phyloP scores from a whole-genome alignment of 345 rosid genomes.

The Salix caprea region DNA sequence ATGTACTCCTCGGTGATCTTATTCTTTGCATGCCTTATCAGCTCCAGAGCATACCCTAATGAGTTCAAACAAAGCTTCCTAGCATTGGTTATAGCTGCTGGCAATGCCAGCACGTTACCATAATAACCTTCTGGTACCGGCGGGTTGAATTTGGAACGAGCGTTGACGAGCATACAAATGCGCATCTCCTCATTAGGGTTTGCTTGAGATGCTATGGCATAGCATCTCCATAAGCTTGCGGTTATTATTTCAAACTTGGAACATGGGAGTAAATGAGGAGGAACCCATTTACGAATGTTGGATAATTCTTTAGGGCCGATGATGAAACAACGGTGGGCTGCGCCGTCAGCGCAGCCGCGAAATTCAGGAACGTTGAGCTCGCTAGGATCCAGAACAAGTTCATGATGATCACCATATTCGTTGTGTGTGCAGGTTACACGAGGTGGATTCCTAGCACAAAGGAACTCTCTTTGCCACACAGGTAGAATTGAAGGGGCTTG shows the following conservation, averaged over 20 bases:
- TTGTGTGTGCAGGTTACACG: constrained; percentile 12
- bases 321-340: constrained; percentile 6
- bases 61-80: constrained; percentile 15
- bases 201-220: constrained; percentile 1
- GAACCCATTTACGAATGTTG: neutral
- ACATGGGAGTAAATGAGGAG: neutral
- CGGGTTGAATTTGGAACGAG: neutral
- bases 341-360: neutral
- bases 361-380: constrained; percentile 1
- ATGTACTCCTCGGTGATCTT: constrained; percentile 20
- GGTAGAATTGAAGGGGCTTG: neutral
- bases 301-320: constrained; percentile 11
- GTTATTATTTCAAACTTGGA: constrained; percentile 20
- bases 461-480: constrained; percentile 21
- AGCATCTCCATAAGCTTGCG: constrained; percentile 30
- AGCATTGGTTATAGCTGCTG: constrained; percentile 27
- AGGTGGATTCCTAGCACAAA: constrained; percentile 12
- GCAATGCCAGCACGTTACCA: constrained; percentile 36
- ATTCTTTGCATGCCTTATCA: constrained; percentile 26
- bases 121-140: constrained; percentile 26
- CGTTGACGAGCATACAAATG: neutral
- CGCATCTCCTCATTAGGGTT: constrained; percentile 12
- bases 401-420: neutral
- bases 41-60: constrained; percentile 29
- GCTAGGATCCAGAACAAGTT: neutral